A percentile compares a stretch with the other conserved stretches of the same genome.
phyloP scores from a whole-genome alignment of 768 basidiomycete species.

The Albatrellus ellisii region DNA sequence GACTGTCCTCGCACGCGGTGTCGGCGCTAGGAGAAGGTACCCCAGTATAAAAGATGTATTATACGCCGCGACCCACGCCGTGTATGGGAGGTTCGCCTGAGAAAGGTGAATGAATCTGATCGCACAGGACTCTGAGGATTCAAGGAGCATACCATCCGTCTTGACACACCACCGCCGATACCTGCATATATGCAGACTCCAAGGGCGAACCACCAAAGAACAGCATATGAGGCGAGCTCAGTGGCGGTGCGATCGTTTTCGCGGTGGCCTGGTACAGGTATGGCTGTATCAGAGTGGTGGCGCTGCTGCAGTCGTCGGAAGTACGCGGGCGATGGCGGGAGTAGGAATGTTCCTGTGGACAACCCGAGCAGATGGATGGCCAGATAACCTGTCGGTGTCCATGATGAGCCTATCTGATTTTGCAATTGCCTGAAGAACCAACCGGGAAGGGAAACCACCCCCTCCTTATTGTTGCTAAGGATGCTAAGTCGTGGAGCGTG shows the following conservation, averaged over 20 bases:
- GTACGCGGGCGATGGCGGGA: conserved; percentile 67
- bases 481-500: conserved; percentile 47
- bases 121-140: background rate
- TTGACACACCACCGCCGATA: conserved; percentile 34
- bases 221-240: conserved; percentile 63
- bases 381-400: conserved; percentile 53
- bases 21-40: conserved; percentile 66
- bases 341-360: conserved; percentile 64
- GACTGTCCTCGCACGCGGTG: conserved; percentile 21
- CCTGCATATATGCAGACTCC: conserved; percentile 22
- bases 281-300: conserved; percentile 15
- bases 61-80: conserved; percentile 81
- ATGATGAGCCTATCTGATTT: background rate
- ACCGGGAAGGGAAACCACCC: conserved; percentile 71
- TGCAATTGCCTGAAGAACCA: background rate
- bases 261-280: conserved; percentile 19
- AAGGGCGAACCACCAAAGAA: conserved; percentile 67
- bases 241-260: conserved; percentile 64
- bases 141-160: conserved; percentile 40
- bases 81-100: conserved; percentile 82
- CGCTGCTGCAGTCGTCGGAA: conserved; percentile 42
- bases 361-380: conserved; percentile 82
- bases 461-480: conserved; percentile 84
- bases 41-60: conserved; percentile 76
- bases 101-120: background rate